Base-by-base conservation (phyloP, 1,139 yeast genomes). In the Pichia sp. region DNA sequence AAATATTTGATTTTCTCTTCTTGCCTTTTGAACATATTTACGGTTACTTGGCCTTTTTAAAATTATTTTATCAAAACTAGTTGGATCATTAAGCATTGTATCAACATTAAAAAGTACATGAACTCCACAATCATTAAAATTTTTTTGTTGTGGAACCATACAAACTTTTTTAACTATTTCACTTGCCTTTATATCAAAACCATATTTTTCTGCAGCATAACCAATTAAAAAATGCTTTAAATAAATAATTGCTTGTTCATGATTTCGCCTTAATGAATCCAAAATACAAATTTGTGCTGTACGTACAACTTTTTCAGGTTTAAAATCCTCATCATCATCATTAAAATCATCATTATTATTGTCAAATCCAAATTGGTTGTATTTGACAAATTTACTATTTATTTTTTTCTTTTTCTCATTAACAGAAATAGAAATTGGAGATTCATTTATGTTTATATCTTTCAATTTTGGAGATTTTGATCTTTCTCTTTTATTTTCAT, bases 121-220 rank as follows among this genome's bases (percentile, higher is more conserved):
- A 28, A 94, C 80, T 1, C 99, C 99, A 68, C 99, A 94, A 64
- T 94, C 98, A 61, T 90, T 87, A 66, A 83, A 82, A 63, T 94
- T 94, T 44, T 81, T 81, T 62, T 94, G 99, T 53, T 76, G 81
- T 0, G 97, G 96, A 0, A 89, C 95, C 32, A 69, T 62, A 5
- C 86, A 84, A 4, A 72, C 69, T 47, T 72, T 66, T 34, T 73
- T 66, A 30, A 66, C 58, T 25, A 79, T 69, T 43, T 72, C 73
- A 5, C 68, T 65, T n/a, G 71, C 71, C 18, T 69, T 67, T 7
- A 87, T 60, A 0, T 68, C 72, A 3, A 84, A 57, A 0, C 68
- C 68, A 55, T 79, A 75, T 57, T 78, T 81, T 40, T 85, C 92
- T 52, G 72, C 69, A 27, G 95, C 92, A 63, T 84, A 88, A 5